These are phyloP conservation scores for Vicia villosa DNA, from an alignment of 306 rosid genomes.

Conservation along the genomic window DNA sequence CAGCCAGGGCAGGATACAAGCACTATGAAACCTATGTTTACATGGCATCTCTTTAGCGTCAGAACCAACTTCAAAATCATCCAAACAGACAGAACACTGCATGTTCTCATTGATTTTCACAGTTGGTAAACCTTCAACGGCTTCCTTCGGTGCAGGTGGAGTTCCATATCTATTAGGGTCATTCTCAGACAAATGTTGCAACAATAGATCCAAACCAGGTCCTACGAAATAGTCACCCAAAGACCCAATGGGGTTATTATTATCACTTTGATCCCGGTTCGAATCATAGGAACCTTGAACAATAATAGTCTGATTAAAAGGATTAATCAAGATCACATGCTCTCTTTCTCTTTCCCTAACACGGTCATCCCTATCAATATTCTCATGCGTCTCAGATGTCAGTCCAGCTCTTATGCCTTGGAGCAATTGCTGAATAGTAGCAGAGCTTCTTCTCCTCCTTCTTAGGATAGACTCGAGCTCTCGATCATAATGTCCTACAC, in stretches of 20 bases:
- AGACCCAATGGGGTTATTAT: constrained; percentile 54
- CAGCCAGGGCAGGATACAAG: constrained; percentile 80
- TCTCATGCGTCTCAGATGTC: constrained; percentile 55
- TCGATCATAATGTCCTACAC: constrained; percentile 45
- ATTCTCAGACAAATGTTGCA: constrained; percentile 84
- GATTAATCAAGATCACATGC: constrained; percentile 63
- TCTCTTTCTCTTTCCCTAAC: constrained; percentile 56
- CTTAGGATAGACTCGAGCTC: constrained; percentile 60
- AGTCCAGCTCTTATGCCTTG: constrained; percentile 74
- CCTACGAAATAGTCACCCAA: constrained; percentile 75
- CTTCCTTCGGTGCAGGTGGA: constrained; percentile 79
- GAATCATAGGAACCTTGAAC: constrained; percentile 54
- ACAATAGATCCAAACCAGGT: constrained; percentile 71
- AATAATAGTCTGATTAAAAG: constrained; percentile 61
- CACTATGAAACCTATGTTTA: constrained; percentile 71
- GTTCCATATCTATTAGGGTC: constrained; percentile 79
- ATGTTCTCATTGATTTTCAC: constrained; percentile 50
- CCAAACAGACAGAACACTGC: constrained; percentile 83
- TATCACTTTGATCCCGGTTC: constrained; percentile 45
- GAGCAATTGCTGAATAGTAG: constrained; percentile 70
- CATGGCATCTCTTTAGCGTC: constrained; percentile 89
- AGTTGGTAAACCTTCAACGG: constrained; percentile 64
- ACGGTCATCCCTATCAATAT: constrained; percentile 41
- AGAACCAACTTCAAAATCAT: constrained; percentile 65
- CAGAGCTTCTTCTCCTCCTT: constrained; percentile 75